Evolutionary conservation across 805 yeast genomes (phyloP).

Genomic region (Metschnikowia baotianmanensis): DNA sequence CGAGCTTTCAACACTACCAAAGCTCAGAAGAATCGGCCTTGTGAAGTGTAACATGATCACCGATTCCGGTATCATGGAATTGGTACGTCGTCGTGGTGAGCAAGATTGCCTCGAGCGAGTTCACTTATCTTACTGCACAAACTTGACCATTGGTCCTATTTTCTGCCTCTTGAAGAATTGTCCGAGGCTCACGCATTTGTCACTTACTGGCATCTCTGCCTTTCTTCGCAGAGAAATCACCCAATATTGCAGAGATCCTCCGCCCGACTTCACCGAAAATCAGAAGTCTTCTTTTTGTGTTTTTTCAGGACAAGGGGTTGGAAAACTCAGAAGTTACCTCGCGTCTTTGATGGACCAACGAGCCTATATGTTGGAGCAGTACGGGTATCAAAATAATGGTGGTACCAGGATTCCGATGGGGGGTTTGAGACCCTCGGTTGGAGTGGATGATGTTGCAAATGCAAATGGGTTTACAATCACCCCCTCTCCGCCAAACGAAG

Average conservation of each 20-base stretch:
- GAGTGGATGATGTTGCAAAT: not conserved
- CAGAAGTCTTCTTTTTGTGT: conserved; percentile 89
- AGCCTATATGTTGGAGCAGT: conserved; percentile 19
- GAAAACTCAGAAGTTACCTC: conserved; percentile 67
- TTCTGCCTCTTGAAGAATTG: conserved; percentile 71
- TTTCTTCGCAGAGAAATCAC: conserved; percentile 84
- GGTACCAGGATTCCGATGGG: not conserved
- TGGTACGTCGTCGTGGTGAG: conserved; percentile 63
- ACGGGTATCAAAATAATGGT: conserved; percentile 1
- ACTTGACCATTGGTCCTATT: conserved; percentile 76
- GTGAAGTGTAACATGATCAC: conserved; percentile 89
- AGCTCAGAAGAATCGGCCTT: conserved; percentile 84
- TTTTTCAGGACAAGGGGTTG: conserved; percentile 87
- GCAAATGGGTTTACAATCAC: conserved; percentile 6
- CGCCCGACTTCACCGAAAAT: conserved; percentile 83
- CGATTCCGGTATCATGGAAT: conserved; percentile 73
- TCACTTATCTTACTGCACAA: conserved; percentile 87
- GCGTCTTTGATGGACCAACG: conserved; percentile 29
- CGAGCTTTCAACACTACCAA: conserved; percentile 73
- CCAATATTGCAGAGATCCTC: conserved; percentile 86
- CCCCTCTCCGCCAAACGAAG: conserved; percentile 14
- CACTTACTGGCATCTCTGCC: conserved; percentile 89
- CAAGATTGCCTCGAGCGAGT: conserved; percentile 88
- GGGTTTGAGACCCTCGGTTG: not conserved
- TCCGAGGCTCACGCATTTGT: conserved; percentile 83